Conservation (phyloP, 257 asterid genomes). For the Scutellaria galericulata region DNA sequence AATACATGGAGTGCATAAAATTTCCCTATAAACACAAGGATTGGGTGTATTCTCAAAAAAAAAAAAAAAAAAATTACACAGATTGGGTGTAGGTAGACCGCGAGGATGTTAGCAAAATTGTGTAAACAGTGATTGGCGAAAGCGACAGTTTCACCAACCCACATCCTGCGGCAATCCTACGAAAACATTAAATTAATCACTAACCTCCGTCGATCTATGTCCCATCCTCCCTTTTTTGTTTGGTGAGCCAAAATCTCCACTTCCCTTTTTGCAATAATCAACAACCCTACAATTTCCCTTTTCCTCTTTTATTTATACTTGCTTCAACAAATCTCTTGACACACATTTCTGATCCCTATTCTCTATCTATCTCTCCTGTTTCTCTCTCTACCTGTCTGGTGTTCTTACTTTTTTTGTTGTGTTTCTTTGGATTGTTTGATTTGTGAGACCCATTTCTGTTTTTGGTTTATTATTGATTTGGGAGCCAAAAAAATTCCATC, state of each 20-base stretch:
- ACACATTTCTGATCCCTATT: constrained; percentile 44
- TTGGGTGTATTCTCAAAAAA: no score
- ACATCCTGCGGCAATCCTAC: constrained; percentile 14
- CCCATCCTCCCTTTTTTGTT: constrained; percentile 18
- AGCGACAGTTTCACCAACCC: constrained; percentile 19
- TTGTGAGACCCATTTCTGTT: constrained; percentile 10
- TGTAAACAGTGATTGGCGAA: neutral
- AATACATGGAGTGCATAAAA: no score
- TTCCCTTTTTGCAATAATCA: constrained; percentile 33
- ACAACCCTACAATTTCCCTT: constrained; percentile 48
- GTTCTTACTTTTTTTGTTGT: neutral
- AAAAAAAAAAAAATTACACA: no score
- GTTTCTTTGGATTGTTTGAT: neutral
- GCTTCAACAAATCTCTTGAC: constrained; percentile 35
- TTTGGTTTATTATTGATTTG: constrained; percentile 7
- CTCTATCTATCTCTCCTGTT: constrained; percentile 4
- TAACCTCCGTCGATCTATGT: constrained; percentile 9
- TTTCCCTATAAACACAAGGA: no score
- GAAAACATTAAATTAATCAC: neutral
- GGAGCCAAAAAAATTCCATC: constrained; percentile 46
- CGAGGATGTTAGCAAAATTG: no score
- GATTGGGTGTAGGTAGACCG: no score
- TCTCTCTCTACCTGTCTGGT: constrained; percentile 1
- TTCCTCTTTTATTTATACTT: constrained; percentile 17
- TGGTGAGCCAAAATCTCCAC: constrained; percentile 15